These are phyloP conservation scores for Persicaria tinctoria DNA, from an alignment of 148 eudicot species.

Conservation along the genomic window DNA sequence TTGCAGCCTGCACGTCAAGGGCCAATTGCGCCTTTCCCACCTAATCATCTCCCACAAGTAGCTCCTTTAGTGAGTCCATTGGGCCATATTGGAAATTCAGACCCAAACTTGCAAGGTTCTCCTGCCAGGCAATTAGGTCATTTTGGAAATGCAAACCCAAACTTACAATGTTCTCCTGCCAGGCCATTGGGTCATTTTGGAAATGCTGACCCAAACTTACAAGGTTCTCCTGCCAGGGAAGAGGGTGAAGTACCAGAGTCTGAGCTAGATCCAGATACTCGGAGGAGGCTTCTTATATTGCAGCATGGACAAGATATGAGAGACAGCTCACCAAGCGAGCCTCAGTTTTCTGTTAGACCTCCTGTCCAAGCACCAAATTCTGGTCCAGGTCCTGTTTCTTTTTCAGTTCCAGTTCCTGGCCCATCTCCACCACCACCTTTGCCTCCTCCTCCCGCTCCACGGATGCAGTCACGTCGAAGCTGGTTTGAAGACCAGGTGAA, in stretches of 20 bases:
- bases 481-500: conserved; percentile 89
- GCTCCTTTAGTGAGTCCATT: conserved; percentile 44
- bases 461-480: conserved; percentile 53
- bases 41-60: conserved; percentile 42
- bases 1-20: conserved; percentile 36
- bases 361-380: conserved; percentile 44
- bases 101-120: conserved; percentile 60
- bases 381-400: conserved; percentile 20
- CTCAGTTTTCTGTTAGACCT: conserved; percentile 47
- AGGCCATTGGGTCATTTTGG: conserved; percentile 49
- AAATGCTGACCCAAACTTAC: conserved; percentile 49
- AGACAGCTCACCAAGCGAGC: conserved; percentile 46
- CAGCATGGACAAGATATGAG: conserved; percentile 87
- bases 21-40: conserved; percentile 36
- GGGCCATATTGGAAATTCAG: conserved; percentile 45
- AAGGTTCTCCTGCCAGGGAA: conserved; percentile 89
- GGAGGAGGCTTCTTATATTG: conserved; percentile 89
- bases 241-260: conserved; percentile 99
- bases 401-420: conserved; percentile 25
- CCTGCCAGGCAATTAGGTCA: conserved; percentile 67
- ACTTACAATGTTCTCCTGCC: conserved; percentile 70
- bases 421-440: conserved; percentile 37
- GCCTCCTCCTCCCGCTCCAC: conserved; percentile 31
- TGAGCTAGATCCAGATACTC: conserved; percentile 95
- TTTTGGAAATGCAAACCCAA: conserved; percentile 43